These are phyloP conservation scores for Monilinia aucupariae DNA, from an alignment of 2,329 filamentous ascomycete genomes.

Conservation along the genomic window DNA sequence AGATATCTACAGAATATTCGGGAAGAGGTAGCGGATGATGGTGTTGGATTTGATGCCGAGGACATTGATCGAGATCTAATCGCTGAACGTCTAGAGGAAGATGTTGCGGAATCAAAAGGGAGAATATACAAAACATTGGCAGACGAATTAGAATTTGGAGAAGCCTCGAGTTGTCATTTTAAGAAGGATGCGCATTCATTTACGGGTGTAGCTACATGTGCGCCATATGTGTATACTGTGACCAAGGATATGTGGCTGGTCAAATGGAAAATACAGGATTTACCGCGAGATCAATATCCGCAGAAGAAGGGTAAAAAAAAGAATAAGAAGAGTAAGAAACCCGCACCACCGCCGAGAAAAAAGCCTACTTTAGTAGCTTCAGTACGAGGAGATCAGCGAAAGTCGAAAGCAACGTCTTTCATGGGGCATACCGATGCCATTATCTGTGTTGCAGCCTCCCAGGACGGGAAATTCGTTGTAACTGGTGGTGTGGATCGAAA, in stretches of 20 bases:
- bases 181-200: conserved; percentile 71
- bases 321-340: conserved; percentile 55
- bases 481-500: conserved; percentile 83
- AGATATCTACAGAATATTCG: conserved; percentile 88
- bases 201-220: conserved; percentile 72
- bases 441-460: conserved; percentile 76
- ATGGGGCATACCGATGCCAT: conserved; percentile 77
- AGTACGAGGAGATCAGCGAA: conserved; percentile 56
- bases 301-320: conserved; percentile 48
- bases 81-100: conserved; percentile 82
- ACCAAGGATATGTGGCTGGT: conserved; percentile 78
- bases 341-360: conserved; percentile 52
- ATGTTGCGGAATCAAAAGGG: conserved; percentile 87
- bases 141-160: conserved; percentile 62
- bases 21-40: conserved; percentile 66
- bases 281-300: conserved; percentile 54
- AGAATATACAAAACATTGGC: conserved; percentile 79
- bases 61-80: conserved; percentile 91
- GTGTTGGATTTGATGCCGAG: conserved; percentile 80
- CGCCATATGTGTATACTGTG: conserved; percentile 81
- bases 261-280: conserved; percentile 80
- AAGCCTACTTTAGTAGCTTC: conserved; percentile 59
- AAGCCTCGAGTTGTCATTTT: conserved; percentile 65
- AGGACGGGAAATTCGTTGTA: conserved; percentile 84
- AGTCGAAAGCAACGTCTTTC: conserved; percentile 58